Evolutionary conservation across 2,329 filamentous ascomycete genomes (phyloP).

Genomic region (Aureobasidium sp.): DNA sequence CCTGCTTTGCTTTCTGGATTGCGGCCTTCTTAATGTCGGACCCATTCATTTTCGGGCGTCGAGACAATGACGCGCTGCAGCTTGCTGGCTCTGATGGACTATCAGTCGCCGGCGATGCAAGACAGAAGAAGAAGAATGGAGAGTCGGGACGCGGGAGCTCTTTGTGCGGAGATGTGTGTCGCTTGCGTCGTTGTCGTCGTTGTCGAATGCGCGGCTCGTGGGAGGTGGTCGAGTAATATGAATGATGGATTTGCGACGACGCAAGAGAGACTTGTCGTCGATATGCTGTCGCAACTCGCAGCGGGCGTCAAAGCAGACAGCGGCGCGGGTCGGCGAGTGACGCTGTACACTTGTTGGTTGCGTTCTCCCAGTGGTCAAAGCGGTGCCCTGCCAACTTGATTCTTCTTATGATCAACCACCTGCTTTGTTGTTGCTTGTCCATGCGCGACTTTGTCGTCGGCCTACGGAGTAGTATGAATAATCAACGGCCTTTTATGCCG

Average conservation of each 20-base stretch:
- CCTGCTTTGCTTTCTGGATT: constrained; percentile 60
- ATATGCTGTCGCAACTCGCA: constrained; percentile 5
- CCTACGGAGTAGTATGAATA: neutral
- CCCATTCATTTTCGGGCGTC: constrained; percentile 47
- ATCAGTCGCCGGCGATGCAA: neutral
- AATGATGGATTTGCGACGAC: neutral
- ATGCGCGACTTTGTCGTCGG: neutral
- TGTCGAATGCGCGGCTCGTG: neutral
- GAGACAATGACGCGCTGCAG: neutral
- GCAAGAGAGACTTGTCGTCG: neutral
- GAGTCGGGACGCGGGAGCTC: neutral
- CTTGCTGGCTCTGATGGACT: constrained; percentile 2
- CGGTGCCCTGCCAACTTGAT: neutral
- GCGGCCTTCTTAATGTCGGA: constrained; percentile 57
- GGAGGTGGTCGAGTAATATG: neutral
- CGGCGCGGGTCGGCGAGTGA: neutral
- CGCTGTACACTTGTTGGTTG: neutral
- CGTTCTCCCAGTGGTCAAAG: neutral
- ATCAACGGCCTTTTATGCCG: neutral
- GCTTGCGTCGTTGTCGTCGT: neutral
- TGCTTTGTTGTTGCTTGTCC: neutral
- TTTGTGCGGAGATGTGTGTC: neutral
- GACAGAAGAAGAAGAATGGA: constrained; percentile 1
- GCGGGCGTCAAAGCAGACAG: constrained; percentile 3
- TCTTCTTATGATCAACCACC: neutral